phyloP scores from a whole-genome alignment of 2,329 filamentous ascomycete genomes.

The Fusarium humuli region DNA sequence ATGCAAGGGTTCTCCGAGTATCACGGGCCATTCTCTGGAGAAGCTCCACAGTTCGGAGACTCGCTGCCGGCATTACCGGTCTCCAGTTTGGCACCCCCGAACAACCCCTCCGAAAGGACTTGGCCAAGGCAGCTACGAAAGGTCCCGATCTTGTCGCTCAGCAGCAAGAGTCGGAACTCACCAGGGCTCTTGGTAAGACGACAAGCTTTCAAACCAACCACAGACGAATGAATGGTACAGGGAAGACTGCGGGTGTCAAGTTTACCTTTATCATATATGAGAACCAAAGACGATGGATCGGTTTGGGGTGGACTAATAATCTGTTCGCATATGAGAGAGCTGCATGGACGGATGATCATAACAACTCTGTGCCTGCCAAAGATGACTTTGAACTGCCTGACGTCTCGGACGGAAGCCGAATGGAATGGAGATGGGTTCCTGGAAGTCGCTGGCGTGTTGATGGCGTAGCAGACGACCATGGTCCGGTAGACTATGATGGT shows the following conservation, averaged over 20 bases:
- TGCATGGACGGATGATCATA: constrained; percentile 95
- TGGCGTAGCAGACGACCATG: constrained; percentile 68
- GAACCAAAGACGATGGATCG: constrained; percentile 95
- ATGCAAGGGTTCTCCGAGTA: constrained; percentile 86
- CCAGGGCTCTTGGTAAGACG: constrained; percentile 55
- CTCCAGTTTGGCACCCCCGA: constrained; percentile 73
- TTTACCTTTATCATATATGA: constrained; percentile 98
- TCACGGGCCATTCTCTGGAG: constrained; percentile 91
- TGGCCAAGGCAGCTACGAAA: constrained; percentile 41
- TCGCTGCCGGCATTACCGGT: constrained; percentile 81
- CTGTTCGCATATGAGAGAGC: constrained; percentile 90
- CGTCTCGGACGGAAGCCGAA: constrained; percentile 68
- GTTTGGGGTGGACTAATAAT: constrained; percentile 92
- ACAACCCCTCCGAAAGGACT: constrained; percentile 48
- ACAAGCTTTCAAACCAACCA: constrained; percentile 47
- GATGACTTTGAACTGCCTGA: constrained; percentile 74
- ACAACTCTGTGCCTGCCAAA: constrained; percentile 81
- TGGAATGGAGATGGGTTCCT: constrained; percentile 81
- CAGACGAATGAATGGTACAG: constrained; percentile 50
- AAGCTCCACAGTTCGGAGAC: constrained; percentile 77
- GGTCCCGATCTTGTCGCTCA: constrained; percentile 33
- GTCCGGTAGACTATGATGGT: constrained; percentile 62
- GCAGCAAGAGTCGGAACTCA: constrained; percentile 58
- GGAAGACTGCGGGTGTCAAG: constrained; percentile 81
- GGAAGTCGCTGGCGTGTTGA: constrained; percentile 89